A percentile compares a stretch with the other conserved stretches of the same genome.
Evolutionary conservation across 257 asterid genomes (phyloP).

Genomic region (Pogostemon cablin): DNA sequence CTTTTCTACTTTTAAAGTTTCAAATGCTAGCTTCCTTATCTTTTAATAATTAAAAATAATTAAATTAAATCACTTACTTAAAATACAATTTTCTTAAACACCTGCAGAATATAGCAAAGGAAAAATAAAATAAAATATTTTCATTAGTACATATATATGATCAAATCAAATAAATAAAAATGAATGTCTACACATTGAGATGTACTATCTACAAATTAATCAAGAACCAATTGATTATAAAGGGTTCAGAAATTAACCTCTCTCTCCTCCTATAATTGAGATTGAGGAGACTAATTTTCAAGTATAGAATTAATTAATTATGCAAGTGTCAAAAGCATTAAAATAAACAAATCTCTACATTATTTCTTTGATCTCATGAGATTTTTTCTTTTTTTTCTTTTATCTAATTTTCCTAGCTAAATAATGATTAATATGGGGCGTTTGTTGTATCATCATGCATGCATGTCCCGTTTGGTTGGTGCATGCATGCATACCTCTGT

Average conservation of each 20-base stretch:
- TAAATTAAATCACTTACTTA: no score
- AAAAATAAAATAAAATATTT: no score
- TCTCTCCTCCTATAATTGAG: constrained; percentile 29
- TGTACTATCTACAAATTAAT: constrained; percentile 9
- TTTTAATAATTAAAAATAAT: no score
- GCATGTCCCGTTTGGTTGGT: neutral
- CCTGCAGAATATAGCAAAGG: no score
- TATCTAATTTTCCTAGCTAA: neutral
- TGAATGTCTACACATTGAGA: constrained; percentile 29
- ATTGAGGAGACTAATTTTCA: constrained; percentile 24
- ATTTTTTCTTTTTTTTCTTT: neutral
- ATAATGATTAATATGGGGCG: neutral
- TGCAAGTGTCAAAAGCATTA: constrained; percentile 17
- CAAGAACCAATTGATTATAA: constrained; percentile 21
- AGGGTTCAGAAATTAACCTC: neutral
- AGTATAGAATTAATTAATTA: neutral
- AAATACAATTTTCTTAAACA: no score
- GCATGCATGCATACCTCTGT: neutral
- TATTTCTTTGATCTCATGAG: neutral
- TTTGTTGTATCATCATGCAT: neutral
- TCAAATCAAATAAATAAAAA: neutral
- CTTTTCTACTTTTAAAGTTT: no score
- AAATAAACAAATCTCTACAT: neutral
- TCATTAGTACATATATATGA: no score
- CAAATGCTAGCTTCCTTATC: no score